Evolutionary conservation across 2,329 filamentous ascomycete species (phyloP).

Genomic region (Monilinia fructigena): DNA sequence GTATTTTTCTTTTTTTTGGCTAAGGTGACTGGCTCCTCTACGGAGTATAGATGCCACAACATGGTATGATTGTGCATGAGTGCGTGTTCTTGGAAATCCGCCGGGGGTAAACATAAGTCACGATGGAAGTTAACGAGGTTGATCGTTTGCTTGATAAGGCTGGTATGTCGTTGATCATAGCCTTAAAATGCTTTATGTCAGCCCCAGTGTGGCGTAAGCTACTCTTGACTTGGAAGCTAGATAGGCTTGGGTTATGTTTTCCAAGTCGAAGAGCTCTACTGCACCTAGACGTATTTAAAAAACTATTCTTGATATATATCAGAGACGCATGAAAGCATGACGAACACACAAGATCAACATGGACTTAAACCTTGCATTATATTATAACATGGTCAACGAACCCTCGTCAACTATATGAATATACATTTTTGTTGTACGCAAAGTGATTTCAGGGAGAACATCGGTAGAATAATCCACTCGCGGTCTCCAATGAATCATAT

Average conservation of each 20-base stretch:
- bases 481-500: conserved; percentile 3
- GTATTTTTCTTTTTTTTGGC: conserved; percentile 3
- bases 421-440: background rate
- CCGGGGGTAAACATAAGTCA: conserved; percentile 1
- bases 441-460: background rate
- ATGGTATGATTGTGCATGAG: conserved; percentile 3
- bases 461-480: background rate
- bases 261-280: background rate
- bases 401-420: background rate
- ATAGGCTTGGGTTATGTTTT: background rate
- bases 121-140: conserved; percentile 3
- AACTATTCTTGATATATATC: background rate
- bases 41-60: background rate
- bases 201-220: conserved; percentile 14
- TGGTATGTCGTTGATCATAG: conserved; percentile 2
- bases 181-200: background rate
- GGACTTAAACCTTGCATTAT: background rate
- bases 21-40: conserved; percentile 5
- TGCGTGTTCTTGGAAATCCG: background rate
- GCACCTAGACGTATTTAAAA: too few species aligned
- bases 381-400: background rate
- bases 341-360: background rate
- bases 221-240: background rate
- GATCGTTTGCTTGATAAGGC: conserved; percentile 16
- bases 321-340: conserved; percentile 1